Evolutionary conservation across 176 grass and related monocot genomes (phyloP).

Genomic region (Oryza officinalis): DNA sequence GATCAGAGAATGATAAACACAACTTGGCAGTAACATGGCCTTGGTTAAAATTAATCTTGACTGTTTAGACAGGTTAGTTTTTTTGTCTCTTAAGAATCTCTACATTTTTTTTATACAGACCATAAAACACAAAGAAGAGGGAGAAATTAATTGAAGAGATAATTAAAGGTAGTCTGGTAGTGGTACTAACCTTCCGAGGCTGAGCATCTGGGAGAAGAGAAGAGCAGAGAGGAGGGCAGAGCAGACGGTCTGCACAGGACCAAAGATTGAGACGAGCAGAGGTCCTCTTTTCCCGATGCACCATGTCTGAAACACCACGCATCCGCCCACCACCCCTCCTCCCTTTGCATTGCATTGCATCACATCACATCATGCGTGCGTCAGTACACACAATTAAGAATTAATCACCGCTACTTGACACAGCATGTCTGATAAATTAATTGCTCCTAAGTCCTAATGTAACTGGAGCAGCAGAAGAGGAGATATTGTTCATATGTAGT

Average conservation of each 20-base stretch:
- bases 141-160: no score
- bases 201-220: constrained; percentile 44
- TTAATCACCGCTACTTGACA: not conserved
- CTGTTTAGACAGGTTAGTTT: no score
- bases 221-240: constrained; percentile 47
- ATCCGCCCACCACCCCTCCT: constrained; percentile 31
- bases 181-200: constrained; percentile 57
- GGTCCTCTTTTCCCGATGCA: constrained; percentile 58
- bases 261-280: constrained; percentile 64
- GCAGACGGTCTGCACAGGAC: constrained; percentile 61
- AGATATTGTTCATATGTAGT: no score
- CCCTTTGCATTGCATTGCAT: constrained; percentile 12
- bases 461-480: not conserved
- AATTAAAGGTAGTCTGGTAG: not conserved
- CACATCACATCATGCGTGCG: not conserved
- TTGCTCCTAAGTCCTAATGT: no score
- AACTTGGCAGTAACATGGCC: no score
- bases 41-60: no score
- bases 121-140: no score
- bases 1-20: no score
- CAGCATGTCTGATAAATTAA: no score
- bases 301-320: constrained; percentile 59
- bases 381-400: no score
- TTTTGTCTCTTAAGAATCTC: not conserved
- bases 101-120: no score